phyloP scores from a whole-genome alignment of 768 basidiomycete genomes.

The Russula sp. region DNA sequence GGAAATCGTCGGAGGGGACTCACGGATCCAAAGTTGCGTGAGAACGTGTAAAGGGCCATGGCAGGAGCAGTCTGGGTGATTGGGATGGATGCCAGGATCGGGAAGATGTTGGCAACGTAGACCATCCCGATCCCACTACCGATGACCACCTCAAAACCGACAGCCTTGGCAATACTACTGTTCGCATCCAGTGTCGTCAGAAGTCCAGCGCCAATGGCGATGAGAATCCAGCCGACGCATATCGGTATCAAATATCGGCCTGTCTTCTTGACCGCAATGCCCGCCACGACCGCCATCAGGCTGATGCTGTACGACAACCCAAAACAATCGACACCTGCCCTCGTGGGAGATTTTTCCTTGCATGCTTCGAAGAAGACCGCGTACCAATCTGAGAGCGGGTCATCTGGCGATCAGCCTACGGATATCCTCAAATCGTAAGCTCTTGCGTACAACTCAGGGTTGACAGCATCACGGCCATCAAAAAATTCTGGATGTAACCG shows the following conservation, averaged over 20 bases:
- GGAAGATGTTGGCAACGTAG: slow-evolving; percentile 36
- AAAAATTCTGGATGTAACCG: slow-evolving; percentile 34
- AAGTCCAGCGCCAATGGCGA: slow-evolving; percentile 39
- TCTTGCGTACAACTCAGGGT: slow-evolving; percentile 24
- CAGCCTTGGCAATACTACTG: slow-evolving; percentile 23
- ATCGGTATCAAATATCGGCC: slow-evolving; percentile 42
- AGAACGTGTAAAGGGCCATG: slow-evolving; percentile 36
- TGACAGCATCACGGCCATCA: slow-evolving; percentile 32
- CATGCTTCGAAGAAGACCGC: slow-evolving; percentile 43
- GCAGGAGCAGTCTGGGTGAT: slow-evolving; percentile 37
- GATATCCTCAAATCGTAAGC: too few species aligned
- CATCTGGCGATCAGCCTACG: not conserved
- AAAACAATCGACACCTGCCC: slow-evolving; percentile 40
- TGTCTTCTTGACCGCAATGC: slow-evolving; percentile 38
- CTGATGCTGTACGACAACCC: slow-evolving; percentile 41
- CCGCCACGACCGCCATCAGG: slow-evolving; percentile 41
- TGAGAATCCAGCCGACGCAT: slow-evolving; percentile 39
- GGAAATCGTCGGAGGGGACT: not conserved
- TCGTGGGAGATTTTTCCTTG: slow-evolving; percentile 39
- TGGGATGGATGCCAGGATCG: slow-evolving; percentile 39
- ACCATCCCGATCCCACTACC: slow-evolving; percentile 38
- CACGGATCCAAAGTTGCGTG: slow-evolving; percentile 30
- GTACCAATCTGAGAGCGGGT: slow-evolving; percentile 39
- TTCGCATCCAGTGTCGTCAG: slow-evolving; percentile 35
- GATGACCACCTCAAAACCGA: slow-evolving; percentile 32